These are phyloP conservation scores for Ulmus americana DNA, from an alignment of 331 rosid genomes.

Conservation along the genomic window DNA sequence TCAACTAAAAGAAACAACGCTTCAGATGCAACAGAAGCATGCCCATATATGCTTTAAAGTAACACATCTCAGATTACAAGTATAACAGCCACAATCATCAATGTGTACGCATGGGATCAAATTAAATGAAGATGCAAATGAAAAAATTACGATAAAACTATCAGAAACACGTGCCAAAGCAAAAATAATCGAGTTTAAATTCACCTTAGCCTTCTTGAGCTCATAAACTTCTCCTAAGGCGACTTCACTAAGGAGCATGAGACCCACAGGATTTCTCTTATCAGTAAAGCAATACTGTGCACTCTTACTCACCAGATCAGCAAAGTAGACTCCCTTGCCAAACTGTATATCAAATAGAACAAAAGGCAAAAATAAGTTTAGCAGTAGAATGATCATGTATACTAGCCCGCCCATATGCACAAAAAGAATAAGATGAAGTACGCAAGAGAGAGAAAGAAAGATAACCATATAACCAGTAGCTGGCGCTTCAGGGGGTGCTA, in stretches of 20 bases:
- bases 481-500: conserved; percentile 99
- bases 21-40: neutral
- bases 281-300: conserved; percentile 97
- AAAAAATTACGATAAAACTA: neutral
- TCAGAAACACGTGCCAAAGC: neutral
- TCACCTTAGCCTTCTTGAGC: conserved; percentile 77
- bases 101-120: neutral
- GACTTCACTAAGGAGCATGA: conserved; percentile 84
- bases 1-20: too few relatives aligned
- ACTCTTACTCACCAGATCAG: conserved; percentile 92
- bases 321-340: conserved; percentile 96
- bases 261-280: conserved; percentile 76
- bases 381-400: neutral
- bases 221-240: conserved; percentile 83
- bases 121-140: neutral
- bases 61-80: neutral
- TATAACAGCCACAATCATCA: neutral
- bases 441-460: conserved; percentile 11
- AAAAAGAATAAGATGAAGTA: neutral
- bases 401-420: neutral
- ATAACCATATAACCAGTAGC: conserved; percentile 94
- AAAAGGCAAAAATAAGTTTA: neutral
- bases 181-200: conserved; percentile 10
- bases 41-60: neutral
- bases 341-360: conserved; percentile 49